Evolutionary conservation across 1,284 basidiomycete genomes (phyloP).

Genomic region (Amylostereum areolatum): DNA sequence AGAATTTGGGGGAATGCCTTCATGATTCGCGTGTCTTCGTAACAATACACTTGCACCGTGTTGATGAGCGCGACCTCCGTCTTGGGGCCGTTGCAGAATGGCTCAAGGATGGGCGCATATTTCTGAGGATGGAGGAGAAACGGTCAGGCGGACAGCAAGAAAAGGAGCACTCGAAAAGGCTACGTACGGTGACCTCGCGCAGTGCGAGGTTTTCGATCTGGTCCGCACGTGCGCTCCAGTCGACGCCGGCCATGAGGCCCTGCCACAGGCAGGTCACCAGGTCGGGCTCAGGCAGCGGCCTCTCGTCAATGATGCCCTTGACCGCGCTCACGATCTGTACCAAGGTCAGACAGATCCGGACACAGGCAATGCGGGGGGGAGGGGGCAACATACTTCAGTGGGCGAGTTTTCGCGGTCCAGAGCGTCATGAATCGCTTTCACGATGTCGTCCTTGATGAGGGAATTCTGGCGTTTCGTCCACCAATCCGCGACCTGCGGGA

Average conservation of each 20-base stretch:
- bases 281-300: slow-evolving; percentile 75
- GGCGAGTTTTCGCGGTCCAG: slow-evolving; percentile 55
- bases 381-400: slow-evolving; percentile 46
- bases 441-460: slow-evolving; percentile 37
- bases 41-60: slow-evolving; percentile 89
- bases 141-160: neutral
- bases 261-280: slow-evolving; percentile 88
- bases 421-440: slow-evolving; percentile 25
- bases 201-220: slow-evolving; percentile 84
- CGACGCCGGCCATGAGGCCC: slow-evolving; percentile 80
- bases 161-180: neutral
- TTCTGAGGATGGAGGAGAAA: slow-evolving; percentile 42
- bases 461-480: slow-evolving; percentile 84
- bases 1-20: slow-evolving; percentile 92
- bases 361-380: too few relatives aligned
- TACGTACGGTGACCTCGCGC: slow-evolving; percentile 73
- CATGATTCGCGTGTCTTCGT: slow-evolving; percentile 90
- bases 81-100: slow-evolving; percentile 83
- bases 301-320: slow-evolving; percentile 62
- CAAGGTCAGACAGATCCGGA: neutral
- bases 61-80: slow-evolving; percentile 91
- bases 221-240: slow-evolving; percentile 84
- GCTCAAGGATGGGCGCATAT: slow-evolving; percentile 79
- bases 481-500: slow-evolving; percentile 84
- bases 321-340: slow-evolving; percentile 70